These are phyloP conservation scores for Pleurotus djamor DNA, from an alignment of 768 basidiomycete genomes.

Conservation along the genomic window DNA sequence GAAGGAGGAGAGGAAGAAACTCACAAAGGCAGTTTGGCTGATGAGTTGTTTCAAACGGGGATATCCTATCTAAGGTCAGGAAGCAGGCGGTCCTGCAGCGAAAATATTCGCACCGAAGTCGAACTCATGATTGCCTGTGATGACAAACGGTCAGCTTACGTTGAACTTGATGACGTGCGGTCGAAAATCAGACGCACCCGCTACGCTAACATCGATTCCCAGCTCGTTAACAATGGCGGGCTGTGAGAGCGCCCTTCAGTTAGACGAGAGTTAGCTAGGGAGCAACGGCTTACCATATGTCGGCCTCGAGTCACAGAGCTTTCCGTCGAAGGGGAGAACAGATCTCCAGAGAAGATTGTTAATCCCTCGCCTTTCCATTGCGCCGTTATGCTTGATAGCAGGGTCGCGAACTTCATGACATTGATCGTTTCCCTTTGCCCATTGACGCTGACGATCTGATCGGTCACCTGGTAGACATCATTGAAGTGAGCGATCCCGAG, in stretches of 20 bases:
- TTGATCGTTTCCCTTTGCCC: constrained; percentile 63
- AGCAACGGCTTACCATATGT: constrained; percentile 69
- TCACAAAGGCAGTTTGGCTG: constrained; percentile 70
- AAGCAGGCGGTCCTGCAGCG: background rate
- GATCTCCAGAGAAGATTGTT: constrained; percentile 84
- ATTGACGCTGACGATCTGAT: constrained; percentile 59
- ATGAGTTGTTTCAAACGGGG: constrained; percentile 70
- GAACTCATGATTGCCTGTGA: constrained; percentile 86
- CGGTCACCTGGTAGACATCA: constrained; percentile 79
- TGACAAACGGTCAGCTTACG: background rate
- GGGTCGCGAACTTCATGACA: constrained; percentile 79
- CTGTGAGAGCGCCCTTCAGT: constrained; percentile 27
- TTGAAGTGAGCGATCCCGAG: constrained; percentile 64
- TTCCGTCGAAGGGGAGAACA: constrained; percentile 86
- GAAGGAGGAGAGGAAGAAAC: constrained; percentile 17
- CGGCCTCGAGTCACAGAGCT: constrained; percentile 86
- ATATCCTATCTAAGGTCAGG: constrained; percentile 42
- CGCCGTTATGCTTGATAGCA: constrained; percentile 60
- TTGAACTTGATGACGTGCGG: background rate
- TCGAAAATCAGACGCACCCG: constrained; percentile 48
- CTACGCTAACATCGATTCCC: constrained; percentile 71
- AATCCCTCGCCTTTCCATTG: constrained; percentile 63
- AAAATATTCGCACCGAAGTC: constrained; percentile 65
- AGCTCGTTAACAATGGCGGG: constrained; percentile 85
- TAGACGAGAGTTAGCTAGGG: background rate